A percentile compares a stretch with the other conserved stretches of the same genome.
These are phyloP conservation scores for Neonectria magnoliae DNA, from an alignment of 2,329 filamentous ascomycete species.

Conservation along the genomic window DNA sequence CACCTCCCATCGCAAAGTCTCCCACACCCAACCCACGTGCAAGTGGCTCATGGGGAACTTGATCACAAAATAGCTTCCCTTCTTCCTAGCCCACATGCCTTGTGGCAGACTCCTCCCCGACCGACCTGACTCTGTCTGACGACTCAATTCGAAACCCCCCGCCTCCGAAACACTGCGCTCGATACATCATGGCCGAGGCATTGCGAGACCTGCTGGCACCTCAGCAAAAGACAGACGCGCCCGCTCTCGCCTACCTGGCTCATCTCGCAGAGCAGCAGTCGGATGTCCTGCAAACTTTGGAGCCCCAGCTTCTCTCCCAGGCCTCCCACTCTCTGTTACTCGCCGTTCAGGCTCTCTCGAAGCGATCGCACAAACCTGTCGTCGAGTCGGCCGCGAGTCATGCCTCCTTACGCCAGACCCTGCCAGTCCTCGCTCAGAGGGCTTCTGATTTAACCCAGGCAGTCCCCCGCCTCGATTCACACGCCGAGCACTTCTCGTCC, in stretches of 20 bases:
- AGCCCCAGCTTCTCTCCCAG: slow-evolving; percentile 83
- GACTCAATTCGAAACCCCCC: not conserved
- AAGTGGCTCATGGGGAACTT: not conserved
- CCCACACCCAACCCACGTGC: not conserved
- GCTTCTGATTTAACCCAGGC: slow-evolving; percentile 73
- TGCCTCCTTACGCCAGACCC: slow-evolving; percentile 73
- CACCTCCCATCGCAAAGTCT: not conserved
- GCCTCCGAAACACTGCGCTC: not conserved
- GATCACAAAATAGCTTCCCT: not conserved
- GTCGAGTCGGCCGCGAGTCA: slow-evolving; percentile 84
- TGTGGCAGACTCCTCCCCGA: not conserved
- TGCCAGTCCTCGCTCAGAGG: slow-evolving; percentile 76
- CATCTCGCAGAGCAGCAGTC: slow-evolving; percentile 82
- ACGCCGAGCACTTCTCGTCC: slow-evolving; percentile 81
- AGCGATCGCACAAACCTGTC: slow-evolving; percentile 86
- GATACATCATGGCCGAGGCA: slow-evolving; percentile 49
- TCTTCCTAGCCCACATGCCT: not conserved
- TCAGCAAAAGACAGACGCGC: slow-evolving; percentile 55
- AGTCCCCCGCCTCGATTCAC: slow-evolving; percentile 81
- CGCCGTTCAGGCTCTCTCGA: slow-evolving; percentile 87
- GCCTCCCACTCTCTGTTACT: slow-evolving; percentile 82
- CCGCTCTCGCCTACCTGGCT: slow-evolving; percentile 76
- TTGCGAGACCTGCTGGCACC: slow-evolving; percentile 49
- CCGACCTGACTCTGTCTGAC: not conserved
- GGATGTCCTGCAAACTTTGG: slow-evolving; percentile 75